Evolutionary conservation across 148 eudicot genomes (phyloP), one percentile per base, ranked within the genome.

Genomic region (Cornus kousa): DNA sequence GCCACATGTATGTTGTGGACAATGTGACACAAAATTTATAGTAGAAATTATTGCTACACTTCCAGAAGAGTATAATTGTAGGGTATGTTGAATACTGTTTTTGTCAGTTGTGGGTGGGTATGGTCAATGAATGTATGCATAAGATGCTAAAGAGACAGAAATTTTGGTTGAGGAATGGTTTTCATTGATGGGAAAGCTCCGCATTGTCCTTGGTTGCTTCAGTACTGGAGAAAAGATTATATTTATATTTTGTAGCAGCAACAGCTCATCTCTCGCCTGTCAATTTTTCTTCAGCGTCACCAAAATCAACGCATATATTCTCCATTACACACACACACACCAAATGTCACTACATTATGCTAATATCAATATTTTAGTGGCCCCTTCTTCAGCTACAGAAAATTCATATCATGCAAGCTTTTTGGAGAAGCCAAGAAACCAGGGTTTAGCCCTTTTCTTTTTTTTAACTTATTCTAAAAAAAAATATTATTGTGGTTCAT

Each of bases 121-220:
- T 74, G 31, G 67, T 68, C 46, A 37, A 80, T 43, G 53, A 55
- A 40, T 20, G n/a, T 22, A 43, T 2, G 5, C 48, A 74, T 69
- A 16, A 71, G 74, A 31, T 46, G 48, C 40, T 65, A 10, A 78
- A 46, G 43, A 75, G 70, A 5, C 46, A 59, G 22, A 5, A 60
- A 77, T 28, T 68, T 68, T 75, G 35, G 87, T 70, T 85, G 87
- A 64, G 80, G 64, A 72, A 83, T 82, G 32, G 69, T 80, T 85
- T 82, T 84, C 89, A 84, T 20, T 10, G 40, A 16, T 57, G 17
- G 39, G 72, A 82, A 32, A 85, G 50, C 28, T 28, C 0, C 28
- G 24, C 79, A 19, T 32, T 70, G 46, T 70, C n/a, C 50, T 7
- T 53, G 43, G 67, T 74, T 46, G 73, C 35, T 60, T 39, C 33